Evolutionary conservation across 495 filamentous ascomycete species (phyloP).

Genomic region (Lasiosphaeria hispida): DNA sequence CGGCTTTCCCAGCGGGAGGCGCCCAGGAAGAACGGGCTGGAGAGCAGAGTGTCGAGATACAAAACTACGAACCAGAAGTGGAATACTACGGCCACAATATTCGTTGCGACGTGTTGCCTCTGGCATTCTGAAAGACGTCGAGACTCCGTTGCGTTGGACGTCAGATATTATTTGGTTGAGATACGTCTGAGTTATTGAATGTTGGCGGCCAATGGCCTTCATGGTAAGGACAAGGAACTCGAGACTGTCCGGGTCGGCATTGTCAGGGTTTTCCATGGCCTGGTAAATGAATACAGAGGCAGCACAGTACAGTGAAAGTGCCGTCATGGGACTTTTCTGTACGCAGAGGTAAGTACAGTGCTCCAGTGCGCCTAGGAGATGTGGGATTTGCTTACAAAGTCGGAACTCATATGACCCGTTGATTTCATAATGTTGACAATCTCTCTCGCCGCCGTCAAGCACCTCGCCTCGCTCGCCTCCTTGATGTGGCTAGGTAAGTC

Average conservation of each 20-base stretch:
- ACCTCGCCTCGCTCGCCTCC: slow-evolving; percentile 31
- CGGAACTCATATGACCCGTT: slow-evolving; percentile 28
- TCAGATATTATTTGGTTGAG: slow-evolving; percentile 42
- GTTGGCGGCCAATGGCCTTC: slow-evolving; percentile 34
- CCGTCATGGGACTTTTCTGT: slow-evolving; percentile 39
- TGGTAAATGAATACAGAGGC: slow-evolving; percentile 39
- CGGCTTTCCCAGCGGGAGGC: slow-evolving; percentile 33
- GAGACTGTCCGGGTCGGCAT: slow-evolving; percentile 27
- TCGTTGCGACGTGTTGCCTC: background rate
- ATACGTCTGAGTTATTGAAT: slow-evolving; percentile 39
- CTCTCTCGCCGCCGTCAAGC: slow-evolving; percentile 40
- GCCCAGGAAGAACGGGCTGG: slow-evolving; percentile 35
- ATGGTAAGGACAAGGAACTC: slow-evolving; percentile 41
- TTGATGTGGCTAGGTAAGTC: slow-evolving; percentile 32
- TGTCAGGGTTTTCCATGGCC: slow-evolving; percentile 25
- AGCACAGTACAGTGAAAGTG: slow-evolving; percentile 44
- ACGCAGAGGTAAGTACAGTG: too few relatives aligned
- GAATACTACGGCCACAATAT: slow-evolving; percentile 32
- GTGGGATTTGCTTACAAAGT: slow-evolving; percentile 22
- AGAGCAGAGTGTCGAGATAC: slow-evolving; percentile 30
- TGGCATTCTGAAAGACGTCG: slow-evolving; percentile 5
- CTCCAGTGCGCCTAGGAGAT: background rate
- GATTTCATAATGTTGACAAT: slow-evolving; percentile 44
- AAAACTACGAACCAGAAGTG: slow-evolving; percentile 36
- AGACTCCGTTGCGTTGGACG: slow-evolving; percentile 36